Base-by-base conservation (phyloP, 2,329 filamentous ascomycete species). In the Huntiella moniliformis region DNA sequence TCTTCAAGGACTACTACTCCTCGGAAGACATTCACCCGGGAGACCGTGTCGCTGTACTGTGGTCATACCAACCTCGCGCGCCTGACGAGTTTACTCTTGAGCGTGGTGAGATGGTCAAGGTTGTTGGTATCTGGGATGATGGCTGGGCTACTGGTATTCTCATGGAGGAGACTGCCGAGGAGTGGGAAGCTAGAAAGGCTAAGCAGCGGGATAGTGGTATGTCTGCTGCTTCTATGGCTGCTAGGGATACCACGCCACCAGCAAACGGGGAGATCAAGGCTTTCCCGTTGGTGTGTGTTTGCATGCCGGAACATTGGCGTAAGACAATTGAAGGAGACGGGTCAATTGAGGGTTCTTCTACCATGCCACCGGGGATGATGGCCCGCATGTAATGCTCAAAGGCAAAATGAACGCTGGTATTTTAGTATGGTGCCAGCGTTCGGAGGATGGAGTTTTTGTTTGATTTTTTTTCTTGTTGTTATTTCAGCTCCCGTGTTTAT, bases 1-100 rank as follows among this genome's bases (percentile, higher is more conserved):
- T 86, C 58, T 98, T 98, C 74, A 94, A 94, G 58, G 91, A 98
- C 61, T 98, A 98, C 62, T 98, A 98, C 59, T 96, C 88, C 2
- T 80, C 88, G 54, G 91, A 96, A 55, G 87, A 96, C 55, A 94
- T 98, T 48, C 84, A 88, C 55, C 82, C 88, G 0, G 81, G 83
- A 47, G 87, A 96, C 56, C 80, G 81, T 49, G 88, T 98, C 37
- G 75, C 91, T 11, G 84, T 86, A 2, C 71, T 98, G 11, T 98
- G 91, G 91, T 88, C 91, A 2, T 98, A 98, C 61, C 85, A 94
- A 55, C 88, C 91, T 32, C 82, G 91, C 32, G 91, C 91, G 4
- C 76, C 78, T 28, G 91, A 98, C 56, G 91, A 98, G 58, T 96
- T 96, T 57, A 71, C 84, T 35, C 68, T 98, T 34, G 91, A 96